These are phyloP conservation scores for Pseudognaphalium luteoalbum DNA, from an alignment of 129 eudicot species.

Conservation along the genomic window DNA sequence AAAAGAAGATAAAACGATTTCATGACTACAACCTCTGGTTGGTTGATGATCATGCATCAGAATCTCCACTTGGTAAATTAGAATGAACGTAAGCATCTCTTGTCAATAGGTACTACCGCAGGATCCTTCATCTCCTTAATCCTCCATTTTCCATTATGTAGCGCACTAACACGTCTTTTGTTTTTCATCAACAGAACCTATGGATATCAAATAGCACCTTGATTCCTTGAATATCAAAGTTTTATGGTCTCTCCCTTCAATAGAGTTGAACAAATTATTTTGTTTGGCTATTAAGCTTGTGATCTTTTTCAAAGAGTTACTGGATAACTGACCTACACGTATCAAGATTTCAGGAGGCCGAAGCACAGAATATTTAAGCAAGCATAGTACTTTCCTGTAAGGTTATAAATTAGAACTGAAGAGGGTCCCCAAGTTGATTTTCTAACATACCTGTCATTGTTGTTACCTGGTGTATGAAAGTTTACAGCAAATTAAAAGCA, in stretches of 20 bases:
- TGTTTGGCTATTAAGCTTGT: slow-evolving; percentile 2
- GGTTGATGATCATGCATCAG: slow-evolving; percentile 66
- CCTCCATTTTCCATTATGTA: neutral
- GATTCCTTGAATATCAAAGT: neutral
- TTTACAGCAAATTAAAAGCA: neutral
- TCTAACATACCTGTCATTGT: neutral
- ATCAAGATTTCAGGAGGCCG: neutral
- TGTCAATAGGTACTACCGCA: slow-evolving; percentile 10
- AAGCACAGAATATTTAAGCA: neutral
- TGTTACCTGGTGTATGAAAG: neutral
- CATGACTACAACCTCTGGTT: slow-evolving; percentile 85
- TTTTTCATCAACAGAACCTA: neutral
- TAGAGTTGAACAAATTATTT: slow-evolving; percentile 6
- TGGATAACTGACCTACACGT: neutral
- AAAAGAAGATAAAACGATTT: slow-evolving; percentile 86
- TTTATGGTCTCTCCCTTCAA: slow-evolving; percentile 7
- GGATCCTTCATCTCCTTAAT: neutral
- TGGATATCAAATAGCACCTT: neutral
- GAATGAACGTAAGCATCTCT: slow-evolving; percentile 12
- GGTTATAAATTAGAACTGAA: neutral
- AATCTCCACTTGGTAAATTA: slow-evolving; percentile 86
- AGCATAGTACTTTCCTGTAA: neutral
- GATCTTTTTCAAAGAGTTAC: slow-evolving; percentile 1
- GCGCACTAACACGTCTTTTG: neutral
- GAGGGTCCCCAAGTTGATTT: neutral